Evolutionary conservation across 768 basidiomycete genomes (phyloP).

Genomic region (Chalciporus sphaerocephalus): DNA sequence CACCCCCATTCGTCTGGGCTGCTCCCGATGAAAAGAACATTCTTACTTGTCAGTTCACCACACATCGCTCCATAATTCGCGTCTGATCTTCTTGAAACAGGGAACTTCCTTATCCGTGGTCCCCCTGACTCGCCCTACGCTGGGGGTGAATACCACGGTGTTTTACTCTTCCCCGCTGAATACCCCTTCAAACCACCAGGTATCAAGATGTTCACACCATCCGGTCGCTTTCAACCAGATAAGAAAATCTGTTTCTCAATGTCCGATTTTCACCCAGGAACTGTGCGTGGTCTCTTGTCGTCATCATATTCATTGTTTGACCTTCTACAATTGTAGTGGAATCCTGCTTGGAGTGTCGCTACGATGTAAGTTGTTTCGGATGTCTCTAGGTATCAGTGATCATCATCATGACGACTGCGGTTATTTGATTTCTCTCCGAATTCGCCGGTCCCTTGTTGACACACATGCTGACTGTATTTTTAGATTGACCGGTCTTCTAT

Average conservation of each 20-base stretch:
- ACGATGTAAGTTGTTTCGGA: constrained; percentile 65
- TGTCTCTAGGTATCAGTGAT: constrained; percentile 7
- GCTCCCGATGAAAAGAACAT: constrained; percentile 97
- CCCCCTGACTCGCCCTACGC: constrained; percentile 89
- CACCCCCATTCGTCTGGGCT: constrained; percentile 96
- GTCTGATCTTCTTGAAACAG: constrained; percentile 38
- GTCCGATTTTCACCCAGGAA: constrained; percentile 91
- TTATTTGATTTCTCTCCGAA: constrained; percentile 12
- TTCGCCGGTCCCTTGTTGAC: background rate
- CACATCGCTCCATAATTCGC: constrained; percentile 3
- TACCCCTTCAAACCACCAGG: constrained; percentile 97
- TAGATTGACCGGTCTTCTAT: constrained; percentile 88
- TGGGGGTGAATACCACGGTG: constrained; percentile 92
- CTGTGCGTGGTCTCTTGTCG: constrained; percentile 48
- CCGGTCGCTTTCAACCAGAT: constrained; percentile 86
- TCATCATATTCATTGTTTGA: background rate
- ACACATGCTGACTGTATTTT: constrained; percentile 11
- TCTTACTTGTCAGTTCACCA: constrained; percentile 68
- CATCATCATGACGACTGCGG: constrained; percentile 13
- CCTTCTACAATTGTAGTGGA: constrained; percentile 57
- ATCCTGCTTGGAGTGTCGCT: constrained; percentile 92
- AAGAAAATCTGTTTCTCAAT: constrained; percentile 98
- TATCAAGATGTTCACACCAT: constrained; percentile 95
- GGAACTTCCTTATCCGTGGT: constrained; percentile 94
- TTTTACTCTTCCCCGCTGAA: constrained; percentile 88